Evolutionary conservation across 2,329 filamentous ascomycete species (phyloP).

Genomic region (Phialocephala subalpina): DNA sequence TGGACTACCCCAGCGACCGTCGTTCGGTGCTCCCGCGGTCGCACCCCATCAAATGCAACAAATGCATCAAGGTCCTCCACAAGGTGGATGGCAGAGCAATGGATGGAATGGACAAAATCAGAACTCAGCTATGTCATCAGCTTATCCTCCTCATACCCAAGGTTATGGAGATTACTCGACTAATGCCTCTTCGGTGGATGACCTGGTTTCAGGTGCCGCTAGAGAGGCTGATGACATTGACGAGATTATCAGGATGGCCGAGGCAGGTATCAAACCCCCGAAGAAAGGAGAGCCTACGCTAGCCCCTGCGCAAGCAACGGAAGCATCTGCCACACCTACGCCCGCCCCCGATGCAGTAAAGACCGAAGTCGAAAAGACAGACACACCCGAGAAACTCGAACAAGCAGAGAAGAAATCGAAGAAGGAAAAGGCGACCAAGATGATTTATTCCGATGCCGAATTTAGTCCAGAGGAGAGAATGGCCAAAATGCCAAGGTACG

Average conservation of each 20-base stretch:
- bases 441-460: constrained; percentile 84
- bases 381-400: constrained; percentile 44
- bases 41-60: constrained; percentile 60
- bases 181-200: constrained; percentile 55
- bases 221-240: constrained; percentile 68
- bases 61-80: constrained; percentile 59
- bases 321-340: constrained; percentile 48
- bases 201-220: constrained; percentile 54
- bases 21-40: constrained; percentile 59
- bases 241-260: constrained; percentile 69
- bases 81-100: constrained; percentile 46
- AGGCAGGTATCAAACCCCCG: constrained; percentile 63
- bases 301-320: constrained; percentile 51
- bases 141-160: constrained; percentile 46
- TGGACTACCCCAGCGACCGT: constrained; percentile 67
- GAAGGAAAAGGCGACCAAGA: constrained; percentile 73
- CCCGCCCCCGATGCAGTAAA: constrained; percentile 43
- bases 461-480: constrained; percentile 90
- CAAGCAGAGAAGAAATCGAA: constrained; percentile 68
- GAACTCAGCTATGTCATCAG: constrained; percentile 48
- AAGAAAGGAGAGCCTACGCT: constrained; percentile 51
- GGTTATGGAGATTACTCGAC: constrained; percentile 44
- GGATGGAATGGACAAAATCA: constrained; percentile 47
- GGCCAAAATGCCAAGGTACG: constrained; percentile 80
- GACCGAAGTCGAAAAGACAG: constrained; percentile 39